Evolutionary conservation across 2,329 filamentous ascomycete genomes (phyloP).

Genomic region (Aspergillus ruber): DNA sequence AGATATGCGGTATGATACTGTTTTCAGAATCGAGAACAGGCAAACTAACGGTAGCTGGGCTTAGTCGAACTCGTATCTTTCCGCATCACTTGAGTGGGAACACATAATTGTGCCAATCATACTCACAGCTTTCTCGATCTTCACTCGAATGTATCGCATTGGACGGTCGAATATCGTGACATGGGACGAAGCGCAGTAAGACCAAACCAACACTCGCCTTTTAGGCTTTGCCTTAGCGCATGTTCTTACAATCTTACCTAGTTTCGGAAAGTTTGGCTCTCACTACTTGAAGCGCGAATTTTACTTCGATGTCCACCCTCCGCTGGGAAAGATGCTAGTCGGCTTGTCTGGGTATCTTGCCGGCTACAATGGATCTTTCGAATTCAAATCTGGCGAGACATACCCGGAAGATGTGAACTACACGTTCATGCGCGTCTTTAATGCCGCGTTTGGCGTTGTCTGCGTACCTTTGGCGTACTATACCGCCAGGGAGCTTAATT

Average conservation of each 20-base stretch:
- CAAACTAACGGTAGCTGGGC: background rate
- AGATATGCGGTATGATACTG: slow-evolving; percentile 26
- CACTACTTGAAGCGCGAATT: slow-evolving; percentile 99
- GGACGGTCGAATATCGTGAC: slow-evolving; percentile 65
- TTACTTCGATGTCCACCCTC: slow-evolving; percentile 96
- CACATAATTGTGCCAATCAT: slow-evolving; percentile 58
- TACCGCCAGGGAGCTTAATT: slow-evolving; percentile 83
- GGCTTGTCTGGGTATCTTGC: slow-evolving; percentile 92
- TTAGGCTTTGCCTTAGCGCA: slow-evolving; percentile 1
- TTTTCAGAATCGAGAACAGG: background rate
- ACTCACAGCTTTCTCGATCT: slow-evolving; percentile 58
- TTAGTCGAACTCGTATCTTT: slow-evolving; percentile 31
- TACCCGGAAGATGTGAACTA: slow-evolving; percentile 94
- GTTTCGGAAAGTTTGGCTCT: slow-evolving; percentile 78
- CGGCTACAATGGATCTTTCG: slow-evolving; percentile 97
- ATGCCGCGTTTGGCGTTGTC: slow-evolving; percentile 85
- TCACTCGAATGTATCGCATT: slow-evolving; percentile 63
- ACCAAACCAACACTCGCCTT: slow-evolving; percentile 2
- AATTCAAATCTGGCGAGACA: slow-evolving; percentile 96
- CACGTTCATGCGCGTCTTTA: slow-evolving; percentile 98
- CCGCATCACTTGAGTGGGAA: slow-evolving; percentile 52
- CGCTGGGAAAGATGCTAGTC: slow-evolving; percentile 96
- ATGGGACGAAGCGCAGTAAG: slow-evolving; percentile 71
- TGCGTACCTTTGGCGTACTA: slow-evolving; percentile 93
- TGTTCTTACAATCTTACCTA: slow-evolving; percentile 10